Evolutionary conservation across 2,329 filamentous ascomycete genomes (phyloP).

Genomic region (Arthrobotrys sinensis): DNA sequence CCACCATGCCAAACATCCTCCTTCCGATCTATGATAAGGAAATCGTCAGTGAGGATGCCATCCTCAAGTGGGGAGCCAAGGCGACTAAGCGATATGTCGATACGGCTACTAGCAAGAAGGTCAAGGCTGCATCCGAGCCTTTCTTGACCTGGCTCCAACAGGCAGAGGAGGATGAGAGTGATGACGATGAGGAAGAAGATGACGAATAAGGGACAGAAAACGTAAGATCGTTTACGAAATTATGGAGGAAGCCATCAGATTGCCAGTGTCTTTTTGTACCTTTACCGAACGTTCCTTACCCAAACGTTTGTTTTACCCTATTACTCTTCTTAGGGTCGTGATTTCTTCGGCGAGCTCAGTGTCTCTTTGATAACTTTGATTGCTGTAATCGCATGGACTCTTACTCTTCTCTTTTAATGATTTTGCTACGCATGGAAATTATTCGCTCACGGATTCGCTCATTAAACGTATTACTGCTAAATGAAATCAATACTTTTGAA

Average conservation of each 20-base stretch:
- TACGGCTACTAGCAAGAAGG: constrained; percentile 88
- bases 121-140: constrained; percentile 91
- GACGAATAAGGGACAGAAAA: constrained; percentile 15
- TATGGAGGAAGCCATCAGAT: constrained; percentile 1
- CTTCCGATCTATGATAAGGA: constrained; percentile 93
- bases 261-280: constrained; percentile 16
- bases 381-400: constrained; percentile 6
- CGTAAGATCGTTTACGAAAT: not conserved
- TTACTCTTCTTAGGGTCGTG: constrained; percentile 17
- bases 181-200: constrained; percentile 75
- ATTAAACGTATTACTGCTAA: not conserved
- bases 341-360: constrained; percentile 25
- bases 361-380: constrained; percentile 16
- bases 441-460: not conserved
- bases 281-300: not conserved
- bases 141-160: constrained; percentile 95
- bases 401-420: constrained; percentile 3
- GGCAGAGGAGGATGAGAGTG: constrained; percentile 81
- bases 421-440: constrained; percentile 13
- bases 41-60: constrained; percentile 86
- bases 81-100: constrained; percentile 96
- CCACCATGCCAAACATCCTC: constrained; percentile 86
- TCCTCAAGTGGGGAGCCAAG: constrained; percentile 92
- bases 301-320: constrained; percentile 1
- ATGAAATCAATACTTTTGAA: constrained; percentile 19